A percentile compares a stretch with the other conserved stretches of the same genome.
Evolutionary conservation across 345 rosid genomes (phyloP).

Genomic region (Acer campestre): DNA sequence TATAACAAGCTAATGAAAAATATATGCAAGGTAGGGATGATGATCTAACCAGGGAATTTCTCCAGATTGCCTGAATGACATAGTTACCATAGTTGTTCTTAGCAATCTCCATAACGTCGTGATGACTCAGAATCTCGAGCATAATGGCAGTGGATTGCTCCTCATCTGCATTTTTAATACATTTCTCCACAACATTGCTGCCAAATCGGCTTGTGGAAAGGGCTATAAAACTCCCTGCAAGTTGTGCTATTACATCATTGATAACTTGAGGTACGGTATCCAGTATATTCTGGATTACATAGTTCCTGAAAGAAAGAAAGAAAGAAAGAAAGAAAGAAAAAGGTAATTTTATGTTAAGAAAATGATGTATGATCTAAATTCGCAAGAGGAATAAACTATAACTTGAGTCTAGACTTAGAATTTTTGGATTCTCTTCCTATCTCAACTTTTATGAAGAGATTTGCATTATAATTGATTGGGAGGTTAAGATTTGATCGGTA

Average conservation of each 20-base stretch:
- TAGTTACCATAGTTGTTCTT: constrained; percentile 42
- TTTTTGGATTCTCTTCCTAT: too few relatives aligned
- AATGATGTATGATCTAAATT: not conserved
- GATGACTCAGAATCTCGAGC: constrained; percentile 27
- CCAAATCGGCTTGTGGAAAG: constrained; percentile 43
- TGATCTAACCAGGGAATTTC: constrained; percentile 28
- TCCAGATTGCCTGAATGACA: constrained; percentile 41
- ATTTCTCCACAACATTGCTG: constrained; percentile 59
- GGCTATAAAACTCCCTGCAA: constrained; percentile 28
- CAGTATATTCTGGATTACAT: constrained; percentile 48
- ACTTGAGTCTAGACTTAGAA: not conserved
- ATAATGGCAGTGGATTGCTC: constrained; percentile 23
- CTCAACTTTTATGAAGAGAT: too few relatives aligned
- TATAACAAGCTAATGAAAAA: not conserved
- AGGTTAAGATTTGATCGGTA: not conserved
- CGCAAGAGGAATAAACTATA: not conserved
- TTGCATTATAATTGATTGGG: too few relatives aligned
- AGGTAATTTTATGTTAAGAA: not conserved
- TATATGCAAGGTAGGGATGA: not conserved
- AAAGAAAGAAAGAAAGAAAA: not conserved
- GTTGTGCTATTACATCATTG: constrained; percentile 18
- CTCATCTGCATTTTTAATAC: constrained; percentile 22
- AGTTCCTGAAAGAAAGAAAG: constrained; percentile 38
- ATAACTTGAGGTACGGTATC: constrained; percentile 12
- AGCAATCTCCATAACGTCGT: constrained; percentile 19